A percentile compares a stretch with the other conserved stretches of the same genome.
phyloP scores from a whole-genome alignment of 2,329 filamentous ascomycete genomes.

The Paraconiothyrium brasiliense region DNA sequence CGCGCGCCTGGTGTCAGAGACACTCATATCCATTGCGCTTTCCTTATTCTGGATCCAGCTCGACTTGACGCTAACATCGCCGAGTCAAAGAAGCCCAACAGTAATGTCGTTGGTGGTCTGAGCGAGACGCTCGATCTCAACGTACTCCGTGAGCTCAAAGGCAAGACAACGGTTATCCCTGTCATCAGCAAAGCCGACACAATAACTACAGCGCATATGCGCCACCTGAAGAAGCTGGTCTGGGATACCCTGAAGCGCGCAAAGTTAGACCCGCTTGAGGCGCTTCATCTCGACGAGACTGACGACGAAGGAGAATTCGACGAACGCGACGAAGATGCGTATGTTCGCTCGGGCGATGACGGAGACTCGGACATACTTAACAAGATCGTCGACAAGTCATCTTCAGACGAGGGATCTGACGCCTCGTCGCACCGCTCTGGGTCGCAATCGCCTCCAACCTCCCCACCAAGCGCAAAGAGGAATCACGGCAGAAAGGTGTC shows the following conservation, averaged over 20 bases:
- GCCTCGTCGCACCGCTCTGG: constrained; percentile 42
- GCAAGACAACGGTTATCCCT: constrained; percentile 94
- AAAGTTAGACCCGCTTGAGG: constrained; percentile 86
- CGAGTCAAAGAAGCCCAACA: constrained; percentile 67
- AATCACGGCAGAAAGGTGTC: constrained; percentile 53
- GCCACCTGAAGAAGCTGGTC: constrained; percentile 87
- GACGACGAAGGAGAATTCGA: constrained; percentile 58
- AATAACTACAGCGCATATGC: constrained; percentile 94
- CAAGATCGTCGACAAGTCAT: constrained; percentile 50
- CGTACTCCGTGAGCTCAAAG: constrained; percentile 84
- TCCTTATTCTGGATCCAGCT: constrained; percentile 87
- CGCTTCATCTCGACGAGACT: constrained; percentile 80
- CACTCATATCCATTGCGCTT: constrained; percentile 96
- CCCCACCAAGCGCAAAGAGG: constrained; percentile 42
- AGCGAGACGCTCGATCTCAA: constrained; percentile 92
- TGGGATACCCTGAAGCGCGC: constrained; percentile 87
- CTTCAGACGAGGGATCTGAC: constrained; percentile 48
- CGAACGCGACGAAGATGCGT: constrained; percentile 62
- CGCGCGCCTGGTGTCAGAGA: constrained; percentile 92
- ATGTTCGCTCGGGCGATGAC: constrained; percentile 48
- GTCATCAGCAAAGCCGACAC: constrained; percentile 97
- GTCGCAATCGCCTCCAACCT: constrained; percentile 45
- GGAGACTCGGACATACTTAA: constrained; percentile 48
- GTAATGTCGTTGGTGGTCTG: constrained; percentile 70
- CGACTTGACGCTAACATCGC: constrained; percentile 83